phyloP scores from a whole-genome alignment of 768 basidiomycete species.

The Tulasnella sp. region DNA sequence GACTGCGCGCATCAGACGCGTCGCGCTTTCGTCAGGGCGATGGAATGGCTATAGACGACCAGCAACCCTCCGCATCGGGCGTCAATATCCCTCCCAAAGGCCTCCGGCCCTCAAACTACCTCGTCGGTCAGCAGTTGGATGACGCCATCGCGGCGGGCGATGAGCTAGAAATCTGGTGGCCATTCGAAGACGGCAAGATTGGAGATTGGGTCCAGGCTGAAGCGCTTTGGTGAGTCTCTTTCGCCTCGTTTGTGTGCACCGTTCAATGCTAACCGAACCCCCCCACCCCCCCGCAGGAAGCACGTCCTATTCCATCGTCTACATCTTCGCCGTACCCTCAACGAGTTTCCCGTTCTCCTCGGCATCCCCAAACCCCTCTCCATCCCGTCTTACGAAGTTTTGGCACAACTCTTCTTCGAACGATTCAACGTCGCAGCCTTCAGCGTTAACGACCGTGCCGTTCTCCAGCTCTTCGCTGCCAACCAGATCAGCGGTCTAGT shows the following conservation, averaged over 20 bases:
- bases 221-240: conserved; percentile 65
- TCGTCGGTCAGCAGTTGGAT: conserved; percentile 73
- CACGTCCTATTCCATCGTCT: conserved; percentile 68
- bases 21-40: conserved; percentile 4
- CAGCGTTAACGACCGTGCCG: conserved; percentile 70
- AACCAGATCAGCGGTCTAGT: conserved; percentile 65
- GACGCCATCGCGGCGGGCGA: conserved; percentile 69
- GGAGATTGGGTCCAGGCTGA: conserved; percentile 79
- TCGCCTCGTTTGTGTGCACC: not conserved
- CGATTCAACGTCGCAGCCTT: conserved; percentile 85
- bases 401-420: conserved; percentile 84
- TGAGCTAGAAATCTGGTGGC: conserved; percentile 71
- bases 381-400: conserved; percentile 57
- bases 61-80: conserved; percentile 6
- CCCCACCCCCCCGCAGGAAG: conserved; percentile 61
- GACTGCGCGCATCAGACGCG: conserved; percentile 42
- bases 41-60: conserved; percentile 16
- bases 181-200: conserved; percentile 66
- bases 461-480: conserved; percentile 74
- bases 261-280: not conserved
- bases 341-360: conserved; percentile 79
- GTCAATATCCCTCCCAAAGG: not conserved
- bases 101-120: conserved; percentile 49
- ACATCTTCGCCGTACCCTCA: conserved; percentile 69
- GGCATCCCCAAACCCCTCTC: conserved; percentile 60